A percentile compares a stretch with the other conserved stretches of the same genome.
Evolutionary conservation across 2,329 filamentous ascomycete species (phyloP).

Genomic region (Saccharata proteae): DNA sequence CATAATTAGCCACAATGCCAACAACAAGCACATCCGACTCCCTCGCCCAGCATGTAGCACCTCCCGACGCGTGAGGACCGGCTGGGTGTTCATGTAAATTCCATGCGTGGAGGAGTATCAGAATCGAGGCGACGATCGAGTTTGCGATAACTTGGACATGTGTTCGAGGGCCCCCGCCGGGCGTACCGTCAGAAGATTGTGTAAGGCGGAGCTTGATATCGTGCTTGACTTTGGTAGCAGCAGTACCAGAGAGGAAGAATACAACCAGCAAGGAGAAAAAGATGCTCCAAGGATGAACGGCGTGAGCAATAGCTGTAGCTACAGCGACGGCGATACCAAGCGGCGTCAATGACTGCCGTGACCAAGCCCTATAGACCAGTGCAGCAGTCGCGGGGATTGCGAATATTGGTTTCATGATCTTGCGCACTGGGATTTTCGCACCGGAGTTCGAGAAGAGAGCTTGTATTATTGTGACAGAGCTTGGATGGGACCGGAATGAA

Average conservation of each 20-base stretch:
- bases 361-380: slow-evolving; percentile 28
- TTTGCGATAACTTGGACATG: slow-evolving; percentile 88
- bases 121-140: slow-evolving; percentile 62
- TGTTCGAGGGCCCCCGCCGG: slow-evolving; percentile 66
- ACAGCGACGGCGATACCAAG: slow-evolving; percentile 60
- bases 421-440: no score
- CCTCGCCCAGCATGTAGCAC: slow-evolving; percentile 24
- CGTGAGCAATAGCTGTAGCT: slow-evolving; percentile 66
- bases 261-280: slow-evolving; percentile 73
- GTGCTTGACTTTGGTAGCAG: slow-evolving; percentile 82
- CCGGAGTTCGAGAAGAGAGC: no score
- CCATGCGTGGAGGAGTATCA: slow-evolving; percentile 41
- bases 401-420: slow-evolving; percentile 14
- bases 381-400: slow-evolving; percentile 20
- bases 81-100: slow-evolving; percentile 19
- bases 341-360: slow-evolving; percentile 56
- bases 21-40: slow-evolving; percentile 29
- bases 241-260: slow-evolving; percentile 78
- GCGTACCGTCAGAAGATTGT: slow-evolving; percentile 57
- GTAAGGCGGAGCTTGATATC: slow-evolving; percentile 74
- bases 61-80: slow-evolving; percentile 18
- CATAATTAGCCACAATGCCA: slow-evolving; percentile 59
- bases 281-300: slow-evolving; percentile 85
- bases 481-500: no score
- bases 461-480: no score